Conservation (phyloP, 805 yeast genomes). For the Saccharomycopsis malanga region DNA sequence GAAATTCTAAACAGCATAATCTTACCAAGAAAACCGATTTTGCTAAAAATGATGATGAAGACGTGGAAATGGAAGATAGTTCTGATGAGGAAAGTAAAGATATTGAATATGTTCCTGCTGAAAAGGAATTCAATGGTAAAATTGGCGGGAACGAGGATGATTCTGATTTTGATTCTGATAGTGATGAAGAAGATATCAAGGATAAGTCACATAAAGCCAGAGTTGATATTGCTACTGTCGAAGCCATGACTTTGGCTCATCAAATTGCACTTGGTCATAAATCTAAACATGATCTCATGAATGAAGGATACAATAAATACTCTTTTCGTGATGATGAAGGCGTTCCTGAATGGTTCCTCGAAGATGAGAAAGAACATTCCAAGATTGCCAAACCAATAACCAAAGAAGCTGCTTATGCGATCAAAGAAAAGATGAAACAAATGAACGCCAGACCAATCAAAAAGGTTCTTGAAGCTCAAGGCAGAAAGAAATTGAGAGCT, state of each 20-base stretch:
- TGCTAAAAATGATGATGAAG: constrained; percentile 18
- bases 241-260: constrained; percentile 97
- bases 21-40: not conserved
- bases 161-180: constrained; percentile 37
- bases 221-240: constrained; percentile 82
- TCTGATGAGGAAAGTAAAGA: constrained; percentile 24
- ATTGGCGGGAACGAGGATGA: constrained; percentile 33
- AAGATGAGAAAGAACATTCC: constrained; percentile 83
- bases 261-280: constrained; percentile 86
- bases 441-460: constrained; percentile 96
- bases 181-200: constrained; percentile 33
- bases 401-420: constrained; percentile 80
- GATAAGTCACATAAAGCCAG: constrained; percentile 49
- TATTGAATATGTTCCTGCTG: constrained; percentile 43
- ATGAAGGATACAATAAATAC: constrained; percentile 88
- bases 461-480: constrained; percentile 97
- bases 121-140: constrained; percentile 29
- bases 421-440: constrained; percentile 67
- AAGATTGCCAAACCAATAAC: constrained; percentile 88
- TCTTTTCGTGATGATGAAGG: constrained; percentile 88
- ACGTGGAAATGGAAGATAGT: constrained; percentile 23
- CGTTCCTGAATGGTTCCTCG: constrained; percentile 94
- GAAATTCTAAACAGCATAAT: constrained; percentile 22
- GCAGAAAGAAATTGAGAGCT: constrained; percentile 93
- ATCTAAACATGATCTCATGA: constrained; percentile 76